Evolutionary conservation across 495 filamentous ascomycete species (phyloP), one percentile per base, ranked within the genome.

Genomic region (Aspergillus baeticus): DNA sequence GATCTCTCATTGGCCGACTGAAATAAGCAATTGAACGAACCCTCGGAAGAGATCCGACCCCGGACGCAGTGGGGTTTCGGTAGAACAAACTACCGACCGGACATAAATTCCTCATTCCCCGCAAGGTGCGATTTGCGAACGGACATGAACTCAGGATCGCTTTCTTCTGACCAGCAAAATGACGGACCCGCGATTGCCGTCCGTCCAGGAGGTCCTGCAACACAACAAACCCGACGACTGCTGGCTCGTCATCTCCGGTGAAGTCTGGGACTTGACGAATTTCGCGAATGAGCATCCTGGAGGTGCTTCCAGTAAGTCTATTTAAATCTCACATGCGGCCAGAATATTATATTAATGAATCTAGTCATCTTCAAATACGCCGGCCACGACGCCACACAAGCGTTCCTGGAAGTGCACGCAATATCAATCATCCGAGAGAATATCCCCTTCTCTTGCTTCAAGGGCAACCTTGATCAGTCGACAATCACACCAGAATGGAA

Each of bases 341-440:
- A 26, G 42, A 26, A 5, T 3, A 10, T 11, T 14, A 23, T 11
- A 45, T n/a, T n/a, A 23, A 18, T 49, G 2, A 29, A 5, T 26
- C 18, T 2, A 53, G 50, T 53, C n/a, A 53, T 53, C 15, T 8
- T 42, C 22, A 53, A 53, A 33, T 53, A 53, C 29, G 50, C 50
- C 23, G 50, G 50, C 3, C 37, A 22, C 11, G 50, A 53, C 26
- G 50, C 50, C 14, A 53, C 50, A 7, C 37, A 41, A 10, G 50
- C 50, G 2, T 53, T 53, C 17, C 22, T 53, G 10, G 50, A 43
- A 43, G 18, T 53, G 36, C 50, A 53, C 50, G 36, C 50, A 11
- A 7, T 20, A 6, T 15, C 50, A 2, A 53, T 42, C 6, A 33
- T 53, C 14, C 15, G 50, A 8, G 23, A 53, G 11, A 53, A 53